These are phyloP conservation scores for Pleurozium schreberi DNA, from an alignment of 225 moss, liverwort and hornwort genomes.

Conservation along the genomic window DNA sequence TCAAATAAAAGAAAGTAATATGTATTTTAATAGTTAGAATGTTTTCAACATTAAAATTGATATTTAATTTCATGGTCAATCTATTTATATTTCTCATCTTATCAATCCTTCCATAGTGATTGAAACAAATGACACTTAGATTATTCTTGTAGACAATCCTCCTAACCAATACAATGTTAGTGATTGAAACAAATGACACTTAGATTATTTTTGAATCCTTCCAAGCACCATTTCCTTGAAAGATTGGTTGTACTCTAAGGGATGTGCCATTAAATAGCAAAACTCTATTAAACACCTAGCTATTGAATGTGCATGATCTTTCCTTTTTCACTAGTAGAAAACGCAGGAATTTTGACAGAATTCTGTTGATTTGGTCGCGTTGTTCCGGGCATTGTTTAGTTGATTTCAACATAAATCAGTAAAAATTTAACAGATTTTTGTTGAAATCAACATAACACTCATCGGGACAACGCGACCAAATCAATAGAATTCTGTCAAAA, in stretches of 20 bases:
- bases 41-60: neutral
- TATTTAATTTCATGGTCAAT: neutral
- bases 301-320: too few relatives aligned
- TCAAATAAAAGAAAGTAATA: fast-evolving
- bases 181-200: neutral
- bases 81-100: neutral
- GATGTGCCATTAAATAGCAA: neutral
- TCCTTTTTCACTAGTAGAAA: too few relatives aligned
- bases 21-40: too few relatives aligned
- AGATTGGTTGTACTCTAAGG: neutral
- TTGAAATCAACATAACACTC: too few relatives aligned
- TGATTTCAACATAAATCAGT: too few relatives aligned
- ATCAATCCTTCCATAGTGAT: neutral
- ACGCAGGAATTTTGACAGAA: too few relatives aligned
- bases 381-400: too few relatives aligned
- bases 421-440: too few relatives aligned
- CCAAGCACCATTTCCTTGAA: neutral
- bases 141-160: neutral
- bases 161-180: neutral
- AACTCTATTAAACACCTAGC: too few relatives aligned
- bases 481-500: too few relatives aligned
- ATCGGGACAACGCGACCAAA: too few relatives aligned
- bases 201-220: neutral
- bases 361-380: too few relatives aligned
- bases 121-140: neutral